Evolutionary conservation across 371 early-diverging fungal genomes (phyloP), one percentile per base, ranked within the genome.

Genomic region (Lichtheimia ornata): DNA sequence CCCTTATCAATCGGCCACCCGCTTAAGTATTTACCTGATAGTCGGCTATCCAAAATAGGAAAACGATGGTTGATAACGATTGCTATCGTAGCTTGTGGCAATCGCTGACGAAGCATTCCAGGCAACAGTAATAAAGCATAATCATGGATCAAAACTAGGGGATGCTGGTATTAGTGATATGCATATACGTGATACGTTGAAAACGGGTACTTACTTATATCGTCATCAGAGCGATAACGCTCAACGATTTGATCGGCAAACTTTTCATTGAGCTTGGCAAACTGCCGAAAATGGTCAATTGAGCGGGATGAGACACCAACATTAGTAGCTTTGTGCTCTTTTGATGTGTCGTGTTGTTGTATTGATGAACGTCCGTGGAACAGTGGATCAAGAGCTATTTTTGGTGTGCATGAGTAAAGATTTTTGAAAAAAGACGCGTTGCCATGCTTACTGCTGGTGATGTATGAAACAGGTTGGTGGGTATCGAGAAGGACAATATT

Each of bases 31-130:
- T 50, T 59, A 24, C 50, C 54, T 30, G 15, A n/a, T 11, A 11
- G 4, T 27, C 40, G 57, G 24, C 43, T 56, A 27, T 56, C 63
- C 63, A 56, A 42, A 40, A 13, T 18, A 47, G 99, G 98, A 77
- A 99, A 99, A 4, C 97, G 96, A 35, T 94, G 91, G 74, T 98
- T 99, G 41, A 99, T 74, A 73, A 98, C 98, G 65, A 99, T 91
- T 3, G 97, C 99, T 56, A 99, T 92, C 40, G 86, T 88, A 1
- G 95, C 91, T 55, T 81, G 70, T 6, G 94, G 94, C 5, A 92
- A 71, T 47, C 74, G 72, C 63, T 86, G 72, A 53, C 95, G 84
- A 27, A 99, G 62, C 84, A 97, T 84, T 51, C 85, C 84, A 17
- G 99, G 99, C 7, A 98, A 84, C 43, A 98, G 77, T 88, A 98